Conservation (phyloP, 768 basidiomycete species). For the Macrolepiota albuminosa region DNA sequence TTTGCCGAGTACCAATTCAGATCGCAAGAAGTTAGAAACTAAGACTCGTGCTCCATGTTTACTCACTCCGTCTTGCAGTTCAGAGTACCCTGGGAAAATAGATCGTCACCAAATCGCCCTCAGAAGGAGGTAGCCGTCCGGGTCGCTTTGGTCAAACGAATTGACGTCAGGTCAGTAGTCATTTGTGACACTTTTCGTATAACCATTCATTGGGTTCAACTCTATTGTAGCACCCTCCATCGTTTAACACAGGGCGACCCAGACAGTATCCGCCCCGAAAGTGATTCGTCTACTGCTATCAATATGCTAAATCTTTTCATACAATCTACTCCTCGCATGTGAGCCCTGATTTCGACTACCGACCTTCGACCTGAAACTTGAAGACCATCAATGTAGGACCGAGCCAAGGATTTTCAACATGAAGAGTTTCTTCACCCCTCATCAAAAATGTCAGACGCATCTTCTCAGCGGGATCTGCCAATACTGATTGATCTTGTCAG, state of each 20-base stretch:
- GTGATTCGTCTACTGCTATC: conserved; percentile 18
- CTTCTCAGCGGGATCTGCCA: background rate
- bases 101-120: background rate
- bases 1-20: conserved; percentile 16
- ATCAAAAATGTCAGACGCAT: conserved; percentile 13
- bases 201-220: background rate
- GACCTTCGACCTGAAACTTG: background rate
- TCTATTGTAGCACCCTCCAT: conserved; percentile 7
- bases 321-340: conserved; percentile 27
- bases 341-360: background rate
- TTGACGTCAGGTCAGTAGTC: conserved; percentile 18
- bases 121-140: conserved; percentile 17
- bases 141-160: conserved; percentile 21
- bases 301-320: conserved; percentile 32
- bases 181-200: background rate
- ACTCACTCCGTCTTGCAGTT: conserved; percentile 12
- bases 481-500: conserved; percentile 8
- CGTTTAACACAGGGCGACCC: conserved; percentile 13
- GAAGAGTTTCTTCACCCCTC: conserved; percentile 22
- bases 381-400: conserved; percentile 11
- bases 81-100: conserved; percentile 17
- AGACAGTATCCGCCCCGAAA: conserved; percentile 11
- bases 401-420: conserved; percentile 18
- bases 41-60: background rate
- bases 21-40: conserved; percentile 15